Conservation (phyloP, 2,329 filamentous ascomycete species). For the Penicillium sp. region DNA sequence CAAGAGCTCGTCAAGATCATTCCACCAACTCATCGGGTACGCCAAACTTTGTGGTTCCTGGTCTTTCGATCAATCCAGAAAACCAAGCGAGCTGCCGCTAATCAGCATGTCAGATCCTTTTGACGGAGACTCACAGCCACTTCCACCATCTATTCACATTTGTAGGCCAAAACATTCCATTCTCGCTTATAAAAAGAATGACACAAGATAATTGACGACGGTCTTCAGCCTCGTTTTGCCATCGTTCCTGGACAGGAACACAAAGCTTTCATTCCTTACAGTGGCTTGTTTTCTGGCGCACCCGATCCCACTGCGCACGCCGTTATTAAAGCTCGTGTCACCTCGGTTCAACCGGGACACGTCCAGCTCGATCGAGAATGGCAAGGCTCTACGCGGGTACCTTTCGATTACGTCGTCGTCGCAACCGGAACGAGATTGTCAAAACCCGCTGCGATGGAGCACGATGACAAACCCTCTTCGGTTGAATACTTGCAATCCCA, state of each 20-base stretch:
- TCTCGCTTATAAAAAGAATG: no score
- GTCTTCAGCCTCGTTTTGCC: conserved; percentile 29
- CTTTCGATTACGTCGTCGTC: conserved; percentile 30
- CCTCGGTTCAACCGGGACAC: conserved; percentile 23
- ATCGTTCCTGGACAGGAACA: conserved; percentile 32
- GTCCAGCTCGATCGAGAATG: conserved; percentile 32
- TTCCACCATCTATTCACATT: conserved; percentile 35
- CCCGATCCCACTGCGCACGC: conserved; percentile 21
- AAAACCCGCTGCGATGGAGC: conserved; percentile 29
- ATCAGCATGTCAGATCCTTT: conserved; percentile 19
- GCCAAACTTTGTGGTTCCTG: not conserved
- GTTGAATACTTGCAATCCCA: conserved; percentile 30
- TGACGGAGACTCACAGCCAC: conserved; percentile 32
- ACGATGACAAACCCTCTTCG: conserved; percentile 30
- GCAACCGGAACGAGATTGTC: conserved; percentile 31
- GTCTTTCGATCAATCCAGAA: no score
- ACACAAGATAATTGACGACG: not conserved
- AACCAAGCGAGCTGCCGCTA: no score
- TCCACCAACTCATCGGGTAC: conserved; percentile 31
- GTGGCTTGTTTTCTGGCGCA: conserved; percentile 22
- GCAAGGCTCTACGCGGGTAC: conserved; percentile 26
- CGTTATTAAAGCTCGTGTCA: conserved; percentile 29
- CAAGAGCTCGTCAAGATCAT: conserved; percentile 32
- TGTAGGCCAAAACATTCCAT: conserved; percentile 15
- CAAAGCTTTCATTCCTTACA: conserved; percentile 34